Conservation (phyloP, 768 basidiomycete genomes). For the Phlebiopsis flavidoalba region DNA sequence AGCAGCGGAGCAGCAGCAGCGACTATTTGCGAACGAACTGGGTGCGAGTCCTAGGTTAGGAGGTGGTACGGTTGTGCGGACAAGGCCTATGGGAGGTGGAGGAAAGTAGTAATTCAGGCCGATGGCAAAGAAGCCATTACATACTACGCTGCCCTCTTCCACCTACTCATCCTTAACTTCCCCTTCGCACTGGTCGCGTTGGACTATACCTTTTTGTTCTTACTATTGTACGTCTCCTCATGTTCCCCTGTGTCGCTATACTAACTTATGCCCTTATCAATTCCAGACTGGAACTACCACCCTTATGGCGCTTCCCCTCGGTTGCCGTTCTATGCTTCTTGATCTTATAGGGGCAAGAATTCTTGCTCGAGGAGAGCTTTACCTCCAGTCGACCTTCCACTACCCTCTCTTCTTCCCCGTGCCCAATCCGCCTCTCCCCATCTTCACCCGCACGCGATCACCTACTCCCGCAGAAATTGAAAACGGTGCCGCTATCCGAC, state of each 20-base stretch:
- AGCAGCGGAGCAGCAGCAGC: conserved; percentile 7
- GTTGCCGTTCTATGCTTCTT: conserved; percentile 75
- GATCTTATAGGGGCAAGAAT: conserved; percentile 68
- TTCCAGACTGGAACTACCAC: conserved; percentile 70
- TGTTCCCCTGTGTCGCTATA: not conserved
- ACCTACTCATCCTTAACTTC: conserved; percentile 71
- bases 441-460: conserved; percentile 63
- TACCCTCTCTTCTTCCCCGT: conserved; percentile 56
- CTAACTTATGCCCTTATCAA: conserved; percentile 2
- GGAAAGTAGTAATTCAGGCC: conserved; percentile 67
- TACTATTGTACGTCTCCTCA: conserved; percentile 54
- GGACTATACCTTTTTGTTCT: conserved; percentile 71
- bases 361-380: conserved; percentile 70
- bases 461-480: conserved; percentile 47
- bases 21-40: conserved; percentile 4
- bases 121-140: conserved; percentile 38
- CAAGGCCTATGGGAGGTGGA: conserved; percentile 36
- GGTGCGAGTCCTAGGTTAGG: conserved; percentile 5
- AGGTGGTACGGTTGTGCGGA: conserved; percentile 1
- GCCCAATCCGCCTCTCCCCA: conserved; percentile 65
- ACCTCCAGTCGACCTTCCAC: conserved; percentile 68
- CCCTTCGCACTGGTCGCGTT: conserved; percentile 76
- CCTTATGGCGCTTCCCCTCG: conserved; percentile 73
- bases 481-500: conserved; percentile 27
- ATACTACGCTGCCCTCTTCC: conserved; percentile 66